phyloP scores from a whole-genome alignment of 495 filamentous ascomycete species.

The Aspergillus kassunensis region DNA sequence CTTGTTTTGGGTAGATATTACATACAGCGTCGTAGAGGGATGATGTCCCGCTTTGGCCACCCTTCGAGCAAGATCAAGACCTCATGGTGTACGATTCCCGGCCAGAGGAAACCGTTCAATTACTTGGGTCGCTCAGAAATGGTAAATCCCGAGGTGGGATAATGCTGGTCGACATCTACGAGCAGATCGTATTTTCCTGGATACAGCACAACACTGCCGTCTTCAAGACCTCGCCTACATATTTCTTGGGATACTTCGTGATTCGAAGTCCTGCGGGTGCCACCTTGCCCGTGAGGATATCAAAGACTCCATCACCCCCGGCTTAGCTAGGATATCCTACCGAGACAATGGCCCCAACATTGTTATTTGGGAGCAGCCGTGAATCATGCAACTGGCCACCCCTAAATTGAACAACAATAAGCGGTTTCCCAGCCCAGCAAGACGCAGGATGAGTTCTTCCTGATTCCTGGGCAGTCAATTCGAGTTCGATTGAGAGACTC shows the following conservation, averaged over 20 bases:
- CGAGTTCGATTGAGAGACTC: slow-evolving; percentile 45
- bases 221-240: slow-evolving; percentile 45
- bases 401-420: slow-evolving; percentile 50
- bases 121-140: too few relatives aligned
- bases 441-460: slow-evolving; percentile 46
- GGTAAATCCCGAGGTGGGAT: too few relatives aligned
- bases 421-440: slow-evolving; percentile 45
- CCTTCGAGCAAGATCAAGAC: too few relatives aligned
- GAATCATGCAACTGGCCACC: slow-evolving; percentile 51
- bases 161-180: too few relatives aligned
- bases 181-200: neutral
- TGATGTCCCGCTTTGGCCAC: too few relatives aligned
- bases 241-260: slow-evolving; percentile 51
- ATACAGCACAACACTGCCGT: slow-evolving; percentile 15
- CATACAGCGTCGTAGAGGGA: too few relatives aligned
- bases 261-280: slow-evolving; percentile 49
- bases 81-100: too few relatives aligned
- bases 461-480: slow-evolving; percentile 48
- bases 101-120: too few relatives aligned
- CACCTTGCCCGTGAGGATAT: slow-evolving; percentile 42
- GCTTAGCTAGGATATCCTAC: slow-evolving; percentile 50
- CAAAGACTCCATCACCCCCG: slow-evolving; percentile 45
- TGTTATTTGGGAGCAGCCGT: slow-evolving; percentile 38
- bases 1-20: too few relatives aligned
- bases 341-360: slow-evolving; percentile 47